Conservation (phyloP, 495 filamentous ascomycete genomes). For the Penicillium subrubescens region DNA sequence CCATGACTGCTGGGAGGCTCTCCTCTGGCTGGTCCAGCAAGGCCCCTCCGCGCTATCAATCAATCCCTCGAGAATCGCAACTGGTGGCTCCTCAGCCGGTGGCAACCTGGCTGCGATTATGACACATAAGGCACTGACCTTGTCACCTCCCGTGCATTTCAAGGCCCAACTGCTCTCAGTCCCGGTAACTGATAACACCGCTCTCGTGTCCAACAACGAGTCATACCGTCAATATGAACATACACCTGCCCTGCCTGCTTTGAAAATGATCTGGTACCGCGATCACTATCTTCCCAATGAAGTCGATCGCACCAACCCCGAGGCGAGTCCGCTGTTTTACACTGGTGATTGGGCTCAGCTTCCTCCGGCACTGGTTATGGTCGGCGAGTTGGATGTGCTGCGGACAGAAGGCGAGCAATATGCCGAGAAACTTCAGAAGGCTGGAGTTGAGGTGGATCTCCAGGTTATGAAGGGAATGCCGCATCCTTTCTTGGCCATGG, state of each 20-base stretch:
- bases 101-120: constrained; percentile 58
- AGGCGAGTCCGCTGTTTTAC: constrained; percentile 58
- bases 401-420: constrained; percentile 54
- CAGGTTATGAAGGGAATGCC: constrained; percentile 62
- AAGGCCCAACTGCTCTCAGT: constrained; percentile 56
- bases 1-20: constrained; percentile 58
- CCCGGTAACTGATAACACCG: constrained; percentile 61
- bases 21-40: constrained; percentile 54
- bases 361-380: constrained; percentile 54
- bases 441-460: constrained; percentile 56
- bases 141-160: constrained; percentile 48
- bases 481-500: constrained; percentile 65
- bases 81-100: constrained; percentile 58
- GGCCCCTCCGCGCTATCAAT: constrained; percentile 43
- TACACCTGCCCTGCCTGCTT: constrained; percentile 51
- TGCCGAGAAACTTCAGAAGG: constrained; percentile 48
- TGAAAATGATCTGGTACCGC: constrained; percentile 63
- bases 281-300: constrained; percentile 56
- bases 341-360: constrained; percentile 49
- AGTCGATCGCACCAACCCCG: constrained; percentile 48
- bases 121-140: constrained; percentile 52
- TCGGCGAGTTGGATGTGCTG: constrained; percentile 59
- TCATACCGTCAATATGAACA: constrained; percentile 54
- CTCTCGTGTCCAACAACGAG: constrained; percentile 42
- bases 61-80: constrained; percentile 50